phyloP scores from a whole-genome alignment of 1,139 yeast species.

The Diutina mesorugosa region DNA sequence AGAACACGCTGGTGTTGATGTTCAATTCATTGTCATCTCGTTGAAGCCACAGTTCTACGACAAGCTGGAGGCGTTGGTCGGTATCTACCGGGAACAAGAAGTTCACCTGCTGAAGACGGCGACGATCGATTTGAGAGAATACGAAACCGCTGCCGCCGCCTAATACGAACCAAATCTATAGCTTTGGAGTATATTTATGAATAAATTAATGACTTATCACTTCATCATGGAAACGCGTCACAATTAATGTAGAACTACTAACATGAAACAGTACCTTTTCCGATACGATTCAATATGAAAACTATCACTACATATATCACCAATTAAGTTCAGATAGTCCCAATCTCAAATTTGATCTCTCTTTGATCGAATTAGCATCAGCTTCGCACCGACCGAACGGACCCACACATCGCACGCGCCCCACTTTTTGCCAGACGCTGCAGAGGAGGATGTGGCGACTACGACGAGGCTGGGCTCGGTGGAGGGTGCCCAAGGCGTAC shows the following conservation, averaged over 20 bases:
- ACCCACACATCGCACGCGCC: background rate
- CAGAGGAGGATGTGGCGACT: background rate
- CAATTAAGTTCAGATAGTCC: no score
- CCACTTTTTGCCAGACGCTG: background rate
- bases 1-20: slow-evolving; percentile 61
- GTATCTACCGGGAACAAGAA: slow-evolving; percentile 78
- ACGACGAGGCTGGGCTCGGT: background rate
- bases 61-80: slow-evolving; percentile 82
- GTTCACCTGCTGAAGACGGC: slow-evolving; percentile 68
- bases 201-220: no score
- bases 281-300: no score
- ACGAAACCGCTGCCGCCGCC: slow-evolving; percentile 17
- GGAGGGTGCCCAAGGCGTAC: background rate
- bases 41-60: slow-evolving; percentile 81
- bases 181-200: background rate
- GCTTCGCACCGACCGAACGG: background rate
- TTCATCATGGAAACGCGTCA: no score
- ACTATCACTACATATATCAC: background rate
- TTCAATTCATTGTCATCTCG: slow-evolving; percentile 90
- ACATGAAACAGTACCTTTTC: no score
- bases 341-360: no score
- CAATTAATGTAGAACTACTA: no score
- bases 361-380: background rate
- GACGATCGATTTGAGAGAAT: slow-evolving; percentile 59
- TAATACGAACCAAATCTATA: background rate